Base-by-base conservation (phyloP, 352 stramenopile species). In the Pythium pectinolyticum region DNA sequence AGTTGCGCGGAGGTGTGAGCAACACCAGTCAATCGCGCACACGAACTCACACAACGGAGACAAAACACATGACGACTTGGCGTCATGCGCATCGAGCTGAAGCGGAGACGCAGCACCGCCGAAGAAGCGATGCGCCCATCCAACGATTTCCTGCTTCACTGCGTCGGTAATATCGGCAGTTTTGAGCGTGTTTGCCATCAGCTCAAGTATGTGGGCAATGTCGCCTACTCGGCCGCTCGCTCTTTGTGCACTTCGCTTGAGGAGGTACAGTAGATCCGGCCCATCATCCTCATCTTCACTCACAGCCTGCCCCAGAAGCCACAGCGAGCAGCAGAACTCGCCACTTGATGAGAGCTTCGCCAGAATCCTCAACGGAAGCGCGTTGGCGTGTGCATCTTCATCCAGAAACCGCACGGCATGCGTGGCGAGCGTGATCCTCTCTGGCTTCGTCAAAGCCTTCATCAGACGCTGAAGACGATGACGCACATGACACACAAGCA, bases 11-110 rank as follows among this genome's bases (percentile, higher is more conserved):
- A 54, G 47, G 17, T 54, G 27, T 2, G 15, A 27, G 27, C 28
- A 40, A 28, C 47, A 54, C 47, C 47, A 54, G 28, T 54, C 47
- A 19, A 54, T 54, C 27, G n/a, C 28, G 11, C 47, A n/a, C 15
- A 54, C 47, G 28, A 54, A 17, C 43, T 50, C 43, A 32, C 24
- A n/a, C 32, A 14, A 14, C n/a, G 22, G 24, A 50, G 4, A 50
- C 22, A 32, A 7, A n/a, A n/a, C n/a, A n/a, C n/a, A n/a, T n/a
- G n/a, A n/a, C n/a, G n/a, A n/a, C n/a, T n/a, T n/a, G n/a, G n/a
- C n/a, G n/a, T n/a, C n/a, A n/a, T n/a, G n/a, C n/a, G n/a, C n/a
- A n/a, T 32, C n/a, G 43, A 20, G 14, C 20, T 7, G 9, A 2
- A 50, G 24, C 20, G 43, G 43, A 19, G 43, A 50, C 24, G 5